A percentile compares a stretch with the other conserved stretches of the same genome.
phyloP scores from a whole-genome alignment of 2,329 filamentous ascomycete genomes.

The Fusarium heterosporum region DNA sequence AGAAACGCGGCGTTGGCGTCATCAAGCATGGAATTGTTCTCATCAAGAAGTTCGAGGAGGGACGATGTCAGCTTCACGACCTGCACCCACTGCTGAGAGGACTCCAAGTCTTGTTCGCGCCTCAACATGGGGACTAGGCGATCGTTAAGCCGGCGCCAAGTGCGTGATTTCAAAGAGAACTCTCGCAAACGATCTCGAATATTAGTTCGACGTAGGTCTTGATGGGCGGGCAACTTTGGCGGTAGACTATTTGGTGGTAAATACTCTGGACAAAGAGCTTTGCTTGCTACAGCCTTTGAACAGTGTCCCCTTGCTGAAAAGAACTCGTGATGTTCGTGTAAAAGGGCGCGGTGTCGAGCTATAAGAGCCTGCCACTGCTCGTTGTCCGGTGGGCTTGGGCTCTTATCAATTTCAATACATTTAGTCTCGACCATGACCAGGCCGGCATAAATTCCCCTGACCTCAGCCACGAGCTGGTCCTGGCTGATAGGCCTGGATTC shows the following conservation, averaged over 20 bases:
- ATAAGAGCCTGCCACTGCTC: too few species aligned
- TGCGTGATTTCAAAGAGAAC: too few species aligned
- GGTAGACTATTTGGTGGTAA: too few species aligned
- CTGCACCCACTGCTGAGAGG: neutral
- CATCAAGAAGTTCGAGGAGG: neutral
- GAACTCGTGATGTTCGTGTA: too few species aligned
- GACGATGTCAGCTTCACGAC: neutral
- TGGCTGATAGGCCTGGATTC: neutral
- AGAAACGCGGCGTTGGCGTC: neutral
- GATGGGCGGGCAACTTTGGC: too few species aligned
- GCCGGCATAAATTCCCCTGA: slow-evolving; percentile 84
- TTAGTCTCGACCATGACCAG: slow-evolving; percentile 88
- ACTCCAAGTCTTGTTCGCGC: neutral
- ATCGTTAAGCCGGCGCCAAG: neutral
- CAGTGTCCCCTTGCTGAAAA: too few species aligned
- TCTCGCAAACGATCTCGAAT: too few species aligned
- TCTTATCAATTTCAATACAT: slow-evolving; percentile 83
- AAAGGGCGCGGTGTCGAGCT: too few species aligned
- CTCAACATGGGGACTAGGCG: neutral
- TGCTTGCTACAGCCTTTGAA: too few species aligned
- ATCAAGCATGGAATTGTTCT: neutral
- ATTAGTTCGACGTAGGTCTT: too few species aligned
- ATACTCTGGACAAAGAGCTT: too few species aligned
- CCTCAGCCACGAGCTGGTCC: slow-evolving; percentile 76
- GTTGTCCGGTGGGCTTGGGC: too few species aligned